Conservation (phyloP, 2,329 filamentous ascomycete species). For the Pseudogymnoascus pannorum region DNA sequence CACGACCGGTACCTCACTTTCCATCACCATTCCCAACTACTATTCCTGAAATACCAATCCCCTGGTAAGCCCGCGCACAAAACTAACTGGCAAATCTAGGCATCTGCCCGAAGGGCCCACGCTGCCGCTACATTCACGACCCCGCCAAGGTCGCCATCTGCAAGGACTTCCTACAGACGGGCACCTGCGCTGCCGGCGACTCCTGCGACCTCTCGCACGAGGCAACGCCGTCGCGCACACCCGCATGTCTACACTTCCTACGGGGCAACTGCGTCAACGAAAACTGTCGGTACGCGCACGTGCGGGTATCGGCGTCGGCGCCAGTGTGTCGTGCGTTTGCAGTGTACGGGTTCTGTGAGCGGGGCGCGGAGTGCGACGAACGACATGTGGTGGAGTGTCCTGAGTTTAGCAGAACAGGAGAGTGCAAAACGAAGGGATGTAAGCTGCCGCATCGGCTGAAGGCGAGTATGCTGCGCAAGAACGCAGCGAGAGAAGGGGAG, state of each 20-base stretch:
- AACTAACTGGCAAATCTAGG: constrained; percentile 45
- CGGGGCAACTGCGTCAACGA: constrained; percentile 84
- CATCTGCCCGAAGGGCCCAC: constrained; percentile 73
- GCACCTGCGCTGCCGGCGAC: constrained; percentile 67
- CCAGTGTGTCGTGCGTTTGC: constrained; percentile 81
- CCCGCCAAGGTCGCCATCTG: constrained; percentile 81
- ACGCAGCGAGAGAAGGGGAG: constrained; percentile 38
- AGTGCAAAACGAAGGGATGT: constrained; percentile 74
- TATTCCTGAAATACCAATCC: background rate
- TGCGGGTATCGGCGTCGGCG: constrained; percentile 67
- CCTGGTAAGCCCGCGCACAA: background rate
- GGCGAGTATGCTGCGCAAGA: constrained; percentile 68
- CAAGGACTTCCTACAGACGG: constrained; percentile 76
- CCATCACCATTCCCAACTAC: constrained; percentile 17
- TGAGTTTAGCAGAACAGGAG: constrained; percentile 85
- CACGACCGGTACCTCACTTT: constrained; percentile 51
- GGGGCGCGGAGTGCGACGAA: constrained; percentile 67
- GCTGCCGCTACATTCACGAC: constrained; percentile 78
- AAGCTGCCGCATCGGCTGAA: constrained; percentile 81
- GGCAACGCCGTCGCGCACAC: constrained; percentile 72
- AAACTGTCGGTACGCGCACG: constrained; percentile 81
- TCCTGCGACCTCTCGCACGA: constrained; percentile 89
- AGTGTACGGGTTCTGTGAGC: constrained; percentile 79
- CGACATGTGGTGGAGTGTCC: constrained; percentile 92
- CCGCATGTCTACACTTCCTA: constrained; percentile 82